Base-by-base conservation (phyloP, 176 grass and related monocot species). In the Aechmea fasciata region DNA sequence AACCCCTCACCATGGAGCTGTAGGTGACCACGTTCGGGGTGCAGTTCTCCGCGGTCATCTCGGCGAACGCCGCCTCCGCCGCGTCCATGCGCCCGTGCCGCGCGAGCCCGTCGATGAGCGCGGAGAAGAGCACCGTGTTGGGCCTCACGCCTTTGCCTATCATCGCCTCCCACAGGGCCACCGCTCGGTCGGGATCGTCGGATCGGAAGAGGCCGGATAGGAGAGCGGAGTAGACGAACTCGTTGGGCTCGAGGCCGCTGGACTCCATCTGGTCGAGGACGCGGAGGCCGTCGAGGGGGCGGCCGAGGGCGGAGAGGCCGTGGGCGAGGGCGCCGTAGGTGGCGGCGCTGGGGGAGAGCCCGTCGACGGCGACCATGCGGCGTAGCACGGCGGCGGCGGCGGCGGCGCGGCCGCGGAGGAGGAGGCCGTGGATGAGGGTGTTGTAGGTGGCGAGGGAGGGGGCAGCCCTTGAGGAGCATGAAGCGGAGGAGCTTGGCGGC, bases 381-480 rank as follows among this genome's bases (percentile, higher is more conserved):
- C 74, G 85, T 66, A 92, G 76, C 25, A 97, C 63, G 0, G 52
- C 64, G 2, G 64, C 68, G 0, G 89, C 86, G 13, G 79, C 79
- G 22, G 47, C 69, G 18, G 75, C 79, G 64, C 69, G 81, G 10
- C 82, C 69, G 26, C 76, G 84, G 48, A 84, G 70, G 53, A 91
- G 63, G 63, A 97, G 65, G 10, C 88, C 93, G 64, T 97, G 93
- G 8, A 92, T 63, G 24, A 97, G 54, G 2, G 91, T 88, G 63
- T 97, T 92, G 74, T 90, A 97, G 76, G 89, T 90, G 0, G 79
- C 71, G 2, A 81, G 59, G 10, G 93, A 87, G 3, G 85, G 26
- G 10, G 13, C 93, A 97, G 3, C 77, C 86, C 73, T 92, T 97
- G 2, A 87, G 87, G 78, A 90, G 82, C 93, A 97, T 97, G 76